Base-by-base conservation (phyloP, 1,139 yeast species). In the Hemisphaericaspora xylanilytica region DNA sequence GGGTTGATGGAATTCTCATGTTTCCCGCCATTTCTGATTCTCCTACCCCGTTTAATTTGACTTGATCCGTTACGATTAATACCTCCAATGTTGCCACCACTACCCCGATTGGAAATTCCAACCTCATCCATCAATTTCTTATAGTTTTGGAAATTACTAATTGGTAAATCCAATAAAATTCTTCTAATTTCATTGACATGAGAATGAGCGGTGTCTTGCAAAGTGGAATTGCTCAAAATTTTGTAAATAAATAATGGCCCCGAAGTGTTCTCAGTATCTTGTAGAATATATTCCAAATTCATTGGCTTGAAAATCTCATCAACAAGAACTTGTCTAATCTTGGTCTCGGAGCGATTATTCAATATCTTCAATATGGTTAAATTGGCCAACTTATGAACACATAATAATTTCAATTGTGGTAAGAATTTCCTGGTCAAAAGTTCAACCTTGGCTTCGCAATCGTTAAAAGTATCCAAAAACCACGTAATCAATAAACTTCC, bases 101-200 rank as follows among this genome's bases (percentile, higher is more conserved):
- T 10, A 22, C 73, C 53, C 35, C 60, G 60, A 44, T 61, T 63
- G 6, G 73, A 59, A 37, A 90, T 68, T 6, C 97, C 97, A 47
- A 89, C 94, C 59, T 92, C 97, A 50, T 92, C 97, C 79, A 90
- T 78, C 42, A 92, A 69, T 49, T 95, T 80, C 57, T 87, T 86
- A 61, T 88, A 87, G 20, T 86, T 87, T 55, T 87, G 95, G 25
- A 75, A 74, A 39, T 73, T 70, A 28, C 55, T 52, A 14, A 80
- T 74, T 43, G 78, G 81, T 49, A 78, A 63, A 33, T 80, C 81
- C 40, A 80, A 60, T 40, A 87, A 65, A 6, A 81, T 75, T 38
- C 74, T 64, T 45, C 89, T 71, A 26, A 84, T 78, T 61, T 84
- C 82, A 12, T 45, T 41, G 5, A 44, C 22, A 24, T 46, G 47